phyloP scores from a whole-genome alignment of 2,329 filamentous ascomycete species.

The Colletotrichum lupini region DNA sequence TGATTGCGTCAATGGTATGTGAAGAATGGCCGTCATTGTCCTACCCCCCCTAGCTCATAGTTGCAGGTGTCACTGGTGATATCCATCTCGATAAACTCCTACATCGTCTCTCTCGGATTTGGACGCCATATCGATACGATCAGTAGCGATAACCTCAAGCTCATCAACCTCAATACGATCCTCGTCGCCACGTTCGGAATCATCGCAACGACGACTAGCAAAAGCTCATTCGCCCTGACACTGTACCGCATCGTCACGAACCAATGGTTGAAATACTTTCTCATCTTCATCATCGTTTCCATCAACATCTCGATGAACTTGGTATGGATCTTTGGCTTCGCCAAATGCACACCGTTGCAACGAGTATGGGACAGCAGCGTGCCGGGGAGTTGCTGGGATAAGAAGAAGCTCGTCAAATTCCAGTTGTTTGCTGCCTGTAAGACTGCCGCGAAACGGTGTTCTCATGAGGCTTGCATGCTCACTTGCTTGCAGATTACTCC shows the following conservation, averaged over 20 bases:
- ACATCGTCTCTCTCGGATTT: constrained; percentile 44
- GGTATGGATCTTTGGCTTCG: constrained; percentile 47
- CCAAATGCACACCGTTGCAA: constrained; percentile 44
- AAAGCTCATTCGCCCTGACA: constrained; percentile 39
- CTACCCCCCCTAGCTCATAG: neutral
- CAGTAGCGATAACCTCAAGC: constrained; percentile 33
- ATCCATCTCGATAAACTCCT: constrained; percentile 45
- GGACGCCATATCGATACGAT: constrained; percentile 38
- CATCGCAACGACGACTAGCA: constrained; percentile 38
- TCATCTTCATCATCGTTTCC: constrained; percentile 42
- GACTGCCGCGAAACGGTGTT: neutral
- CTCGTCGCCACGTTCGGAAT: constrained; percentile 38
- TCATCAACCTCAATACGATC: constrained; percentile 38
- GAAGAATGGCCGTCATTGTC: neutral
- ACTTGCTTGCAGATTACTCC: constrained; percentile 43
- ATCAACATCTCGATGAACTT: constrained; percentile 40
- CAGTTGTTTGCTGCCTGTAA: constrained; percentile 47
- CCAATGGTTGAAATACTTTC: constrained; percentile 39
- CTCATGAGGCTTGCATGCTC: neutral
- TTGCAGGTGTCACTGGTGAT: constrained; percentile 37
- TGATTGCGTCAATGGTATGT: constrained; percentile 50
- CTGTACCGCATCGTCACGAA: constrained; percentile 40
- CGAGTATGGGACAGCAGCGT: constrained; percentile 42
- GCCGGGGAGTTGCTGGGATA: constrained; percentile 45
- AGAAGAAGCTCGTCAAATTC: constrained; percentile 39